Base-by-base conservation (phyloP, 305 asterid genomes). In the Salvia sclarea region DNA sequence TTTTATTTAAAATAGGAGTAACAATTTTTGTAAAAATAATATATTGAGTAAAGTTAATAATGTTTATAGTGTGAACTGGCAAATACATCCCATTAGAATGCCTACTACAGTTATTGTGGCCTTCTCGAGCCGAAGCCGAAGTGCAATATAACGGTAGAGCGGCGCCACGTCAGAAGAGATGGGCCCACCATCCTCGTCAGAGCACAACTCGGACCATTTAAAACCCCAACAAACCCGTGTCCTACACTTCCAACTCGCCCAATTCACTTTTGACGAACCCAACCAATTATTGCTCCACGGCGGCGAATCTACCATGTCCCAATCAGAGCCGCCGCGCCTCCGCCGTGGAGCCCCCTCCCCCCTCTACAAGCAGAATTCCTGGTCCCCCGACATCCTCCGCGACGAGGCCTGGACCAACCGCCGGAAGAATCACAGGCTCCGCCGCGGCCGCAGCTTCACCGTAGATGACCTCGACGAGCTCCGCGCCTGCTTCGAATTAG, bases 401-500 rank as follows among this genome's bases (percentile, higher is more conserved):
- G 85, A 87, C 60, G 88, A 85, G 52, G 82, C 80, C 0, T 87
- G 94, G 90, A 57, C 70, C 16, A 72, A 44, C 63, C 79, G 84
- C 49, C 63, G 57, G 61, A 70, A 10, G 33, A 75, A 60, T 21
- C 37, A 74, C 17, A 78, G 78, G 65, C 73, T 21, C 40, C 78
- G 68, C 0, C 79, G 81, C 47, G 72, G 87, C 54, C 76, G 79
- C 30, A 83, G 95, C 75, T 77, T 83, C 49, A 85, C 85, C 28
- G 74, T 75, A 41, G 83, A 80, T 8, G 95, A 87, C 62, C 47
- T 87, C 37, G 88, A 83, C 1, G 95, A 85, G 75, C 84, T 87
- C 37, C 76, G 82, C 3, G 93, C 80, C 17, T 83, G 85, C 79
- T 59, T 88, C 8, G 95, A 81, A 12, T 57, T 88, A 31, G 90